Conservation (phyloP, 352 stramenopile genomes). For the Albugo laibachii region DNA sequence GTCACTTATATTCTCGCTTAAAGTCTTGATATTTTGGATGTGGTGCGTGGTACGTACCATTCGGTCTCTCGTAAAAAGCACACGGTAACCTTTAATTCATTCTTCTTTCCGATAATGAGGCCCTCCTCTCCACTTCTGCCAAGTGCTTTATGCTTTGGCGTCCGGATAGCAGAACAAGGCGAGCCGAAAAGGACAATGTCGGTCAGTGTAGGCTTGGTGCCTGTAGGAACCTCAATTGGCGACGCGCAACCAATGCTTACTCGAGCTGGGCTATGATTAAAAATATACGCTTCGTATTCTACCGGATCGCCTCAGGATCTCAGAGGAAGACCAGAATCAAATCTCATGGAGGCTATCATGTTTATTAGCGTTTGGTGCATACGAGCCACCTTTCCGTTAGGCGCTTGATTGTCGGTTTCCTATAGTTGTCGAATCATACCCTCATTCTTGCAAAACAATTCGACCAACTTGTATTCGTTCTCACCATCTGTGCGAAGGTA, state of each 20-base stretch:
- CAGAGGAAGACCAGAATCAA: neutral
- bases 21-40: neutral
- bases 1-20: neutral
- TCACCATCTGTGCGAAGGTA: too few species aligned
- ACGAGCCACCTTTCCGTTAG: too few species aligned
- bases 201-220: neutral
- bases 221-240: neutral
- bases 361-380: neutral
- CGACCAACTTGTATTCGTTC: too few species aligned
- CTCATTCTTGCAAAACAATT: too few species aligned
- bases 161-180: neutral
- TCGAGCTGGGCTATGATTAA: neutral
- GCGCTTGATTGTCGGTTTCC: too few species aligned
- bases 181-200: neutral
- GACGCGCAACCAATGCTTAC: neutral
- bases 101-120: neutral
- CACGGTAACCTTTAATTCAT: neutral
- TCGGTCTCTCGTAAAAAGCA: neutral
- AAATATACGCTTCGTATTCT: neutral
- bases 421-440: too few species aligned
- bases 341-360: neutral
- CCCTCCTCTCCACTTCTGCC: neutral
- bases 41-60: neutral
- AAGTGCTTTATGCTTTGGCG: slow-evolving; percentile 2
- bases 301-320: neutral